Percentiles rank a stretch among this genome's conserved stretches.
Evolutionary conservation across 352 stramenopile species (phyloP).

Genomic region (Chloridella minuta): DNA sequence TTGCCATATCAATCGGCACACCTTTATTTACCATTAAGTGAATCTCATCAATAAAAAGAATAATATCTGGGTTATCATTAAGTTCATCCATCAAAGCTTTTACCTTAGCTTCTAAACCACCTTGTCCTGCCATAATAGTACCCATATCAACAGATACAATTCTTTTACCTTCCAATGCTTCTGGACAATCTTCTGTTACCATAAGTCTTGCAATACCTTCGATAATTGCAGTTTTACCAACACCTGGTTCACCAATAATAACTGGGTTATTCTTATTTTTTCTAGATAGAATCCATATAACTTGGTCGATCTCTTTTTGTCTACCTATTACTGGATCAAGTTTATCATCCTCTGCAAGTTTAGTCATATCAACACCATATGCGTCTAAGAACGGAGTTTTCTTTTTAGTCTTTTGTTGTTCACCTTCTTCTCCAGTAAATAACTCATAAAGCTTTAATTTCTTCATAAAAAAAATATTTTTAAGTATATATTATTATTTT

Average conservation of each 20-base stretch:
- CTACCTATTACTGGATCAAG: constrained; percentile 87
- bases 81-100: constrained; percentile 65
- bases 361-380: no score
- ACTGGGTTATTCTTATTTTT: constrained; percentile 96
- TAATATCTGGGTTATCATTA: constrained; percentile 64
- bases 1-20: constrained; percentile 77
- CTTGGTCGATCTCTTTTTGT: constrained; percentile 68
- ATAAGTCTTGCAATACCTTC: constrained; percentile 77
- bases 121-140: constrained; percentile 64
- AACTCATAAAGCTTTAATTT: no score
- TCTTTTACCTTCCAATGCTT: no score
- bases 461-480: no score
- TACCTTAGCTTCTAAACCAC: constrained; percentile 88
- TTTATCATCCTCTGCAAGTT: constrained; percentile 48
- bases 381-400: no score
- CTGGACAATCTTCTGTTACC: constrained; percentile 20
- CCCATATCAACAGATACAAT: constrained; percentile 50
- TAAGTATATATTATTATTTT: no score
- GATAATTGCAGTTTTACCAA: constrained; percentile 66
- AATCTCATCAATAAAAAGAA: constrained; percentile 95
- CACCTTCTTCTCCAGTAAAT: no score
- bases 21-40: constrained; percentile 71
- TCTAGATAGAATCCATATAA: constrained; percentile 65
- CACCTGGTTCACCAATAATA: constrained; percentile 72
- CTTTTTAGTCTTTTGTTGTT: no score